These are phyloP conservation scores for Termitomyces sp. DNA, from an alignment of 768 basidiomycete genomes.

Conservation along the genomic window DNA sequence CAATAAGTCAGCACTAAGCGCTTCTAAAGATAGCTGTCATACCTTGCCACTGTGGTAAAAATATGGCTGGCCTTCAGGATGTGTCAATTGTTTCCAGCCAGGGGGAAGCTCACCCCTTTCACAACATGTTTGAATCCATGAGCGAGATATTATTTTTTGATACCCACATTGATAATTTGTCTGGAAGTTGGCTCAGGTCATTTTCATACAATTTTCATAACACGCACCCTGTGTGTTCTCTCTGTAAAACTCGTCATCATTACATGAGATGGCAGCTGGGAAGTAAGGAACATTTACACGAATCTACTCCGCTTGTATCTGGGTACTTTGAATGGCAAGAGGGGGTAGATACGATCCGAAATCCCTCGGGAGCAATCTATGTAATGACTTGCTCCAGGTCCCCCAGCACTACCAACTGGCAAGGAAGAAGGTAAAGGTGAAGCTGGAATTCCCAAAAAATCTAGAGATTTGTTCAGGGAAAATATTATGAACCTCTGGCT, in stretches of 20 bases:
- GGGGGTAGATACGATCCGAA: not conserved
- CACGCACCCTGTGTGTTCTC: not conserved
- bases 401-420: not conserved
- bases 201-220: not conserved
- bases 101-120: constrained; percentile 4
- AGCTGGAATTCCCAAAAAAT: not conserved
- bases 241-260: not conserved
- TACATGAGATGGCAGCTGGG: not conserved
- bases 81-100: constrained; percentile 9
- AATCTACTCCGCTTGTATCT: constrained; percentile 10
- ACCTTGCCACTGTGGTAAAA: constrained; percentile 7
- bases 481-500: constrained; percentile 2
- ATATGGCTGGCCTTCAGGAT: constrained; percentile 11
- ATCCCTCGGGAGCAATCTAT: not conserved
- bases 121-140: not conserved
- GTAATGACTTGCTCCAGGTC: not conserved
- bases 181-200: not conserved
- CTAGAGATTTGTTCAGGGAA: not conserved
- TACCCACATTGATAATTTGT: constrained; percentile 6
- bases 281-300: not conserved
- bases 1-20: not conserved
- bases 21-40: not conserved
- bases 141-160: not conserved
- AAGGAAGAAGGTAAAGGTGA: not conserved
- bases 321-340: constrained; percentile 6